A percentile compares a stretch with the other conserved stretches of the same genome.
Conservation (phyloP, 768 basidiomycete species). For the Russula olivacea region DNA sequence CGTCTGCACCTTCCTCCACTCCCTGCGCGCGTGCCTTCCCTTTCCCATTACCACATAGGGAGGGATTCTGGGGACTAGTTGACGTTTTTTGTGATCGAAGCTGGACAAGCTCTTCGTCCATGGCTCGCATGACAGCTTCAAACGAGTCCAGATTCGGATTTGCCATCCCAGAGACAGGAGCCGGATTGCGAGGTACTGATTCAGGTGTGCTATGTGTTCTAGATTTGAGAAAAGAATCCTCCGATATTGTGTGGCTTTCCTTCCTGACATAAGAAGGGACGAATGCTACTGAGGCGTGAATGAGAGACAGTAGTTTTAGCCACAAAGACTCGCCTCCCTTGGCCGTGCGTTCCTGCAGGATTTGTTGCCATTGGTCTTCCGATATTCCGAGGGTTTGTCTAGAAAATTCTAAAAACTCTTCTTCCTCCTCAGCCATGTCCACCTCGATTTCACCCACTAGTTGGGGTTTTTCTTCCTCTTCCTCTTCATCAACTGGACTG, state of each 20-base stretch:
- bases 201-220: background rate
- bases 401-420: slow-evolving; percentile 93
- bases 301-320: background rate
- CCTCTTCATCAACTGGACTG: slow-evolving; percentile 48
- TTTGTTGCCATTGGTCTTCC: slow-evolving; percentile 86
- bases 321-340: slow-evolving; percentile 65
- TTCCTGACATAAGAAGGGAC: slow-evolving; percentile 25
- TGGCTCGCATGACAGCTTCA: slow-evolving; percentile 92
- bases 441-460: slow-evolving; percentile 80
- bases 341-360: slow-evolving; percentile 67
- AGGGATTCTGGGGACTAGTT: background rate
- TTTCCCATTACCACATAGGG: slow-evolving; percentile 37
- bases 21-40: slow-evolving; percentile 38
- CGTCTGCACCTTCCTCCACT: slow-evolving; percentile 53
- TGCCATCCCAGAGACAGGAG: slow-evolving; percentile 32
- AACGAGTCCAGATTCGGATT: slow-evolving; percentile 85
- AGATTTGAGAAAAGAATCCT: background rate
- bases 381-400: slow-evolving; percentile 85
- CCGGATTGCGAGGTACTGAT: slow-evolving; percentile 23
- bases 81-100: slow-evolving; percentile 32
- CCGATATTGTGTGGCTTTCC: slow-evolving; percentile 15
- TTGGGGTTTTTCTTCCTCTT: slow-evolving; percentile 77
- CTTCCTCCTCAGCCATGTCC: slow-evolving; percentile 90
- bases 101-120: slow-evolving; percentile 77
- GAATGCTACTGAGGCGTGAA: slow-evolving; percentile 24